A percentile compares a stretch with the other conserved stretches of the same genome.
Conservation (phyloP, 164 flowering plant genomes). For the Tetrastigma voinierianum region DNA sequence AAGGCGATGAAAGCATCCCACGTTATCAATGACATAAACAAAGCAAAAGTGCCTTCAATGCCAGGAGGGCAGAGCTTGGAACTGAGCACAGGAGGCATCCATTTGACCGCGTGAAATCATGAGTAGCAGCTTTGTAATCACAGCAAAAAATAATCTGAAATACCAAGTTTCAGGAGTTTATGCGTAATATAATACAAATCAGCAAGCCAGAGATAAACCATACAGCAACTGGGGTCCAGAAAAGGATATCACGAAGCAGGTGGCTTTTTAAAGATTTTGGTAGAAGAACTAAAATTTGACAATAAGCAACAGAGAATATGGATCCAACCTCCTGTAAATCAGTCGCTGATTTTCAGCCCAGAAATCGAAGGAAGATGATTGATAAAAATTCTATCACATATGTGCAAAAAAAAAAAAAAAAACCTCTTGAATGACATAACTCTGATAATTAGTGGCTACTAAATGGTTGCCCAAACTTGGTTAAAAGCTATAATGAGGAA, state of each 20-base stretch:
- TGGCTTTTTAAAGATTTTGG: conserved; percentile 51
- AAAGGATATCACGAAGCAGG: conserved; percentile 46
- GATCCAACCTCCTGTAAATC: conserved; percentile 51
- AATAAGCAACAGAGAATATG: conserved; percentile 49
- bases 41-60: conserved; percentile 75
- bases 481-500: too few relatives aligned
- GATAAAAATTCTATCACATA: too few relatives aligned
- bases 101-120: conserved; percentile 54
- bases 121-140: conserved; percentile 41
- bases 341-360: neutral
- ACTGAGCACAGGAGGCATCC: conserved; percentile 78
- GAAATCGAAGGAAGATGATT: neutral
- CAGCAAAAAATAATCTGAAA: conserved; percentile 60
- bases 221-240: conserved; percentile 56
- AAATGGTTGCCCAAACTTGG: too few relatives aligned
- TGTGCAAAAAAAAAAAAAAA: too few relatives aligned
- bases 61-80: conserved; percentile 71
- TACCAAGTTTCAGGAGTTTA: conserved; percentile 52
- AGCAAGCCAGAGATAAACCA: conserved; percentile 59
- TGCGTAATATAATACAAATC: conserved; percentile 50
- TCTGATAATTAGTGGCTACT: too few relatives aligned
- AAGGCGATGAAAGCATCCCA: conserved; percentile 49
- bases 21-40: conserved; percentile 75
- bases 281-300: too few relatives aligned
- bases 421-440: too few relatives aligned